Evolutionary conservation across 2,329 filamentous ascomycete genomes (phyloP), one percentile per base, ranked within the genome.

Genomic region (Cladosporium sp.): DNA sequence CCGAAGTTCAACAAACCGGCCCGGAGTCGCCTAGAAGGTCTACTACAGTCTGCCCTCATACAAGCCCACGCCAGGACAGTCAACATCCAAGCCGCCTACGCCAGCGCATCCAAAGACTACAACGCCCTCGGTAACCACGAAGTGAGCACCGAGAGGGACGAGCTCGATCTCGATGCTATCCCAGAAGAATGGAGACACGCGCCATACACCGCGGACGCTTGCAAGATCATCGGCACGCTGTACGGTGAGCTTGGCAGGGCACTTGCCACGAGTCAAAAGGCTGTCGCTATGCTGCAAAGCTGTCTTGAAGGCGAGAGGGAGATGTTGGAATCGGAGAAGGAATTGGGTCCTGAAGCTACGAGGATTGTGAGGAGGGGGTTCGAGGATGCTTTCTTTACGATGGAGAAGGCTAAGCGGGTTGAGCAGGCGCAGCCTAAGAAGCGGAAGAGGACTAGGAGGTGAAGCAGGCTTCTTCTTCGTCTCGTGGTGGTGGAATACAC

Each of bases 181-280:
- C 17, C 34, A 25, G 17, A 11, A 3, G 49, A 25, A 36, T 39
- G 34, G 49, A 51, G 19, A 15, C 20, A 47, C 12, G 54, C 42
- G 30, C 42, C 42, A 11, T 56, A 49, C 20, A 49, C 42, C 11
- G 40, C 12, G 2, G 42, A 49, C 5, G 20, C 34, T 0, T 20
- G 15, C 34, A 39, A 14, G 22, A 14, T 36, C 9, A 12, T 22
- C 7, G 54, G 54, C 34, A 49, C 19, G 14, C 42, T 56, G 5
- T 37, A 49, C 25, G 54, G 42, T 5, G 42, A 56, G 14, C 25
- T 56, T 1, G 54, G 54, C 7, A 56, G 42, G 30, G 54, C 54
- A 6, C 17, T 56, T 42, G 42, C 20, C 0, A 49, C 54, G 40
- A 49, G 34, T 6, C 42, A 38, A 42, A 25, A 39, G 42, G 36